A percentile compares a stretch with the other conserved stretches of the same genome.
Evolutionary conservation across 2,329 filamentous ascomycete genomes (phyloP).

Genomic region (Fusarium pseudograminearum): DNA sequence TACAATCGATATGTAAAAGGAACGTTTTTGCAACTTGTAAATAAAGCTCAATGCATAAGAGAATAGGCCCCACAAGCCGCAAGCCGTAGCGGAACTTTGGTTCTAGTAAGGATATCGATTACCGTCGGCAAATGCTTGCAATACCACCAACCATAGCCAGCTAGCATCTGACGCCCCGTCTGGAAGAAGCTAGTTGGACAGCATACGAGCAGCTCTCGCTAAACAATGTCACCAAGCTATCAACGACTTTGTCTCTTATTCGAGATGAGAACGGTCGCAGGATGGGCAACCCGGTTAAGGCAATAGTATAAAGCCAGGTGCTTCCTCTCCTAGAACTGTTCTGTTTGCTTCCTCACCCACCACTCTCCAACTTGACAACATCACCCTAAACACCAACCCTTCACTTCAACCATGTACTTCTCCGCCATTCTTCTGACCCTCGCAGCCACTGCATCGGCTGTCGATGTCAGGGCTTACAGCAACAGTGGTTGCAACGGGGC

Average conservation of each 20-base stretch:
- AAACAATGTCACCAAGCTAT: background rate
- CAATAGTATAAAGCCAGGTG: background rate
- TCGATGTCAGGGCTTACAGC: background rate
- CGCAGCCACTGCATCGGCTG: background rate
- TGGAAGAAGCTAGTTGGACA: background rate
- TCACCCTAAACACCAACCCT: background rate
- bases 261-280: background rate
- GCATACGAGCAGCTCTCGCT: background rate
- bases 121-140: background rate
- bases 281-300: background rate
- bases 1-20: background rate
- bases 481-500: rapidly evolving
- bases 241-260: background rate
- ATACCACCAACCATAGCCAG: background rate
- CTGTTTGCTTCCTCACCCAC: background rate
- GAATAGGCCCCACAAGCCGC: background rate
- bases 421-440: background rate
- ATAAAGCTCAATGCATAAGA: background rate
- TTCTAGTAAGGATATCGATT: background rate
- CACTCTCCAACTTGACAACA: background rate
- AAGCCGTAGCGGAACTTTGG: background rate
- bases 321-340: background rate
- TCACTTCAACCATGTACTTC: background rate
- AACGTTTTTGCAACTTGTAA: background rate
- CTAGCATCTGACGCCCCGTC: background rate